phyloP scores from a whole-genome alignment of 306 rosid genomes.

The Prunus mongolica region DNA sequence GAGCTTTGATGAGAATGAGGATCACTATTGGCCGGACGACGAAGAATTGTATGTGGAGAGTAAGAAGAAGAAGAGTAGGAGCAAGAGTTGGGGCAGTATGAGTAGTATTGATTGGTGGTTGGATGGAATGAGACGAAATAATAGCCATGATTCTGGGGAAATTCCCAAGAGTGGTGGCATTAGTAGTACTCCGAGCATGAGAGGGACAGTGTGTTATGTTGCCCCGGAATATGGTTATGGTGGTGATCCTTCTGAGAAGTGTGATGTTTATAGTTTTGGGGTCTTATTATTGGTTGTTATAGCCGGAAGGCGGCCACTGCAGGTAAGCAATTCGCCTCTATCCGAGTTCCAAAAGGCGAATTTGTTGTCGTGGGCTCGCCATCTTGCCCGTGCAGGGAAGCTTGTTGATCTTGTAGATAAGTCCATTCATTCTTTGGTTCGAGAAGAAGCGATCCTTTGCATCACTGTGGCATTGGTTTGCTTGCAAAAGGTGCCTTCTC shows the following conservation, averaged over 20 bases:
- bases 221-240: constrained; percentile 92
- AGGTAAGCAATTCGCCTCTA: constrained; percentile 74
- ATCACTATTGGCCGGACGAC: constrained; percentile 57
- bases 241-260: constrained; percentile 71
- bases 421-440: constrained; percentile 52
- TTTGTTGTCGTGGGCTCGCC: constrained; percentile 90
- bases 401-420: constrained; percentile 76
- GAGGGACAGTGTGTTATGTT: constrained; percentile 91
- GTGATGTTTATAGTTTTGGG: constrained; percentile 93
- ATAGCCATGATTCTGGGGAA: constrained; percentile 73
- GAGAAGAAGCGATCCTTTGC: constrained; percentile 74
- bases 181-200: constrained; percentile 95
- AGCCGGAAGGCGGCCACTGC: constrained; percentile 90
- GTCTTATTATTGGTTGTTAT: constrained; percentile 72
- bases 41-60: constrained; percentile 51
- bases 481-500: constrained; percentile 68
- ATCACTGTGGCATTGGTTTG: constrained; percentile 81
- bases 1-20: constrained; percentile 40
- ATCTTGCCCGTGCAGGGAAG: constrained; percentile 78
- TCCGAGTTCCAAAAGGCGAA: constrained; percentile 83
- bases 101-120: constrained; percentile 80
- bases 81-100: constrained; percentile 47
- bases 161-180: constrained; percentile 82
- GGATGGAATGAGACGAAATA: constrained; percentile 63
- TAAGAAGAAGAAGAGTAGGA: constrained; percentile 47